phyloP scores from a whole-genome alignment of 2,329 filamentous ascomycete species.

The Colletotrichum scovillei region DNA sequence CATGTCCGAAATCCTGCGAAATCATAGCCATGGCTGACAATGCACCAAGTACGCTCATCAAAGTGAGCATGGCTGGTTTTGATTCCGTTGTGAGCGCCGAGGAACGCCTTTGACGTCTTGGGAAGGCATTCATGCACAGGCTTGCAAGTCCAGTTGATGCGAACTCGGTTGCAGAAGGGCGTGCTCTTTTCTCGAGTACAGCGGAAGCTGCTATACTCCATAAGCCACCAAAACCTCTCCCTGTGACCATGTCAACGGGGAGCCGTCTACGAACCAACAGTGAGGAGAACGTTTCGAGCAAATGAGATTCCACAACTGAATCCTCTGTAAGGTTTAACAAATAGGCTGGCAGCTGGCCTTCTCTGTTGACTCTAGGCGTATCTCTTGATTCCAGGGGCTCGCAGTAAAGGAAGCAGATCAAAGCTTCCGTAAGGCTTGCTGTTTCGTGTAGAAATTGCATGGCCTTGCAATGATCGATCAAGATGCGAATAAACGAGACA shows the following conservation, averaged over 20 bases:
- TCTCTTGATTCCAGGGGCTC: constrained; percentile 39
- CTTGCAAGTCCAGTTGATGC: constrained; percentile 16
- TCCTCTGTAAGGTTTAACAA: constrained; percentile 43
- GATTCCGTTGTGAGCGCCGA: not conserved
- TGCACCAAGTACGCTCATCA: constrained; percentile 46
- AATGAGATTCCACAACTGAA: not conserved
- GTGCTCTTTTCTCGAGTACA: constrained; percentile 7
- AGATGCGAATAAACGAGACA: constrained; percentile 49
- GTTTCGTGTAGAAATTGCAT: constrained; percentile 52
- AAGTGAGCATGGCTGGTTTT: constrained; percentile 19
- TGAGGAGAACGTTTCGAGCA: constrained; percentile 5
- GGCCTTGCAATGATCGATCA: constrained; percentile 55
- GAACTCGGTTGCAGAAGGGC: constrained; percentile 11
- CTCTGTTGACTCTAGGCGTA: not conserved
- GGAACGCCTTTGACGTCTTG: not conserved
- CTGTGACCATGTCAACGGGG: not conserved
- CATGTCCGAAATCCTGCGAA: constrained; percentile 19
- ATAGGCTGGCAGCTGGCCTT: constrained; percentile 40
- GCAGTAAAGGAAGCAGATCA: constrained; percentile 49
- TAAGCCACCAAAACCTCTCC: constrained; percentile 8
- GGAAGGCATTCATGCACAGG: not conserved
- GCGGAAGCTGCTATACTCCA: constrained; percentile 24
- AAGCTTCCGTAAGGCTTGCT: constrained; percentile 51
- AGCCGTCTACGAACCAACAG: constrained; percentile 6
- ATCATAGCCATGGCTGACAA: constrained; percentile 42